A percentile compares a stretch with the other conserved stretches of the same genome.
These are phyloP conservation scores for Stagonosporopsis tanaceti DNA, from an alignment of 2,329 filamentous ascomycete species.

Conservation along the genomic window DNA sequence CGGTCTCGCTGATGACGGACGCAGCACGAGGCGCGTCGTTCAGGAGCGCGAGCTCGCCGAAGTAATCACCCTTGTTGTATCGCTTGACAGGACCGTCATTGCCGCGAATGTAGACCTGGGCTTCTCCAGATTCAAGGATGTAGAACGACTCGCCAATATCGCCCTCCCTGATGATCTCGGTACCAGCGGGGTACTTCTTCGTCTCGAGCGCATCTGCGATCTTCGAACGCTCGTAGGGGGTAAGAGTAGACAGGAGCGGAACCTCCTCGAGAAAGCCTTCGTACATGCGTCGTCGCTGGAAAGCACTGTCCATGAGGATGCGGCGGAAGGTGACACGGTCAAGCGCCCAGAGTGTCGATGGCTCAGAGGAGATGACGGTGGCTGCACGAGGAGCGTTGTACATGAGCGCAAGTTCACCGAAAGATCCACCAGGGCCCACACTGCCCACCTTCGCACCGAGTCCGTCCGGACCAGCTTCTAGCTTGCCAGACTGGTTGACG, in stretches of 20 bases:
- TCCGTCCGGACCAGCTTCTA: constrained; percentile 82
- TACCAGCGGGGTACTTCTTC: constrained; percentile 79
- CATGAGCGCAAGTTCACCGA: constrained; percentile 97
- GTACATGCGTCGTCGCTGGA: constrained; percentile 94
- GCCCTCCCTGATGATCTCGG: constrained; percentile 88
- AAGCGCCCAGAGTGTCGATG: constrained; percentile 89
- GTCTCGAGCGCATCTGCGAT: constrained; percentile 96
- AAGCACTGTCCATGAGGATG: constrained; percentile 97
- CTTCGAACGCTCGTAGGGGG: constrained; percentile 93
- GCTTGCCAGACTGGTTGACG: constrained; percentile 78
- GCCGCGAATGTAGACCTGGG: constrained; percentile 84
- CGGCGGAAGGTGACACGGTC: constrained; percentile 96
- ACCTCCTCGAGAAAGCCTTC: constrained; percentile 97
- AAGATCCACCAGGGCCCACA: constrained; percentile 88
- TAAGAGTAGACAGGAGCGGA: constrained; percentile 81
- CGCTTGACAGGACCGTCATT: constrained; percentile 74
- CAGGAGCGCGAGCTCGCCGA: constrained; percentile 91
- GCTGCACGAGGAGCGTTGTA: constrained; percentile 97
- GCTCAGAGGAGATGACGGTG: constrained; percentile 84
- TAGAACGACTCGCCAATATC: constrained; percentile 93
- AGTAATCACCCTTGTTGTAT: constrained; percentile 94
- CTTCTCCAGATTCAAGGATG: constrained; percentile 85
- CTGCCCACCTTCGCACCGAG: constrained; percentile 82
- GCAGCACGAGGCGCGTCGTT: constrained; percentile 94
- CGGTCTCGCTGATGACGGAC: constrained; percentile 81